phyloP scores from a whole-genome alignment of 768 basidiomycete genomes.

The Termitomyces sp. region DNA sequence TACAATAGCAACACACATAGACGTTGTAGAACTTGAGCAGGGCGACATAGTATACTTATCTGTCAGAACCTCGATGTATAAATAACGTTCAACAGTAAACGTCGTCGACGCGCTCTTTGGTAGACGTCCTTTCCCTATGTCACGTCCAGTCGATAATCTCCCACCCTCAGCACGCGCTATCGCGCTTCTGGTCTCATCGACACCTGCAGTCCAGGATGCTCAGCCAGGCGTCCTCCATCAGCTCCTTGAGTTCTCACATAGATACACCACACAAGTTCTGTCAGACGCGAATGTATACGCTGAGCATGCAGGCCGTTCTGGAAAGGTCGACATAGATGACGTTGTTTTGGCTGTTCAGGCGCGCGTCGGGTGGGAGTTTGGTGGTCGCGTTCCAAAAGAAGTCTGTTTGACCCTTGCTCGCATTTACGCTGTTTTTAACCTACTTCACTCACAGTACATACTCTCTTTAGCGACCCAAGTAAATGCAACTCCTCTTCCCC shows the following conservation, averaged over 20 bases:
- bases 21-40: background rate
- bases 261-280: slow-evolving; percentile 79
- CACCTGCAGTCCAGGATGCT: slow-evolving; percentile 79
- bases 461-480: slow-evolving; percentile 80
- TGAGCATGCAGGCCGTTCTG: slow-evolving; percentile 75
- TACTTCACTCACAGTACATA: slow-evolving; percentile 47
- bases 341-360: slow-evolving; percentile 79
- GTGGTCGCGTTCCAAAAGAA: slow-evolving; percentile 86
- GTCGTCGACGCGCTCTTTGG: background rate
- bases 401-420: slow-evolving; percentile 33
- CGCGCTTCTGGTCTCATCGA: slow-evolving; percentile 77
- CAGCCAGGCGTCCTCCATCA: slow-evolving; percentile 86
- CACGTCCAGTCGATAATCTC: slow-evolving; percentile 56
- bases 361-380: slow-evolving; percentile 90
- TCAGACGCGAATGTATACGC: slow-evolving; percentile 85
- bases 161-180: slow-evolving; percentile 86
- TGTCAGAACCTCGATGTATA: background rate
- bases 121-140: slow-evolving; percentile 24
- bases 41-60: background rate
- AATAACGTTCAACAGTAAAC: background rate
- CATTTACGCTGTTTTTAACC: background rate
- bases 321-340: slow-evolving; percentile 83
- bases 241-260: slow-evolving; percentile 79
- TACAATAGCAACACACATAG: background rate
- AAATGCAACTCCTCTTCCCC: slow-evolving; percentile 72